Evolutionary conservation across 306 rosid genomes (phyloP).

Genomic region (Prunus davidiana): DNA sequence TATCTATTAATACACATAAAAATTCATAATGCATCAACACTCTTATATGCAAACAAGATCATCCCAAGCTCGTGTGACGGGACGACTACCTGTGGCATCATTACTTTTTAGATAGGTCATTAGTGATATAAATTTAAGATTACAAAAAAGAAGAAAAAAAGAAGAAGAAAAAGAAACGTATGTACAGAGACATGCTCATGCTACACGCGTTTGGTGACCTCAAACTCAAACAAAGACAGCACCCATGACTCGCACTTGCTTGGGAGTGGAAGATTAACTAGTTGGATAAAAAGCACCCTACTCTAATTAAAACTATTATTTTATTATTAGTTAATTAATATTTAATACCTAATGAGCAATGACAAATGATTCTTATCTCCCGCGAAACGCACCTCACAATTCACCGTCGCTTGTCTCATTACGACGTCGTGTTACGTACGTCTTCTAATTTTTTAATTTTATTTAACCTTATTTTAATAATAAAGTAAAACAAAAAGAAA

Average conservation of each 20-base stretch:
- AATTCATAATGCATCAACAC: no score
- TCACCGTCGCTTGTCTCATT: no score
- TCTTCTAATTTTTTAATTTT: no score
- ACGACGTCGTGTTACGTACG: not conserved
- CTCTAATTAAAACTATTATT: not conserved
- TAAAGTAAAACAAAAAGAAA: not conserved
- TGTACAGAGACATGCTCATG: not conserved
- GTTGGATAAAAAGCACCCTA: not conserved
- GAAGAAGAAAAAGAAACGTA: no score
- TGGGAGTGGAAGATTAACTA: not conserved
- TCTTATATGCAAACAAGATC: no score
- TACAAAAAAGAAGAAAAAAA: not conserved
- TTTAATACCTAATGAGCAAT: not conserved
- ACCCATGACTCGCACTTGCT: not conserved
- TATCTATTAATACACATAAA: no score
- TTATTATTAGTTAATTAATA: not conserved
- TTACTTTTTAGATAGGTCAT: not conserved
- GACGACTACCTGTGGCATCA: no score
- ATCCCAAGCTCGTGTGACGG: no score
- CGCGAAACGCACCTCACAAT: not conserved
- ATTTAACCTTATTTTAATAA: not conserved
- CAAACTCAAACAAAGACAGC: not conserved
- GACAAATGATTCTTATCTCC: not conserved
- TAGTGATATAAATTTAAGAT: not conserved
- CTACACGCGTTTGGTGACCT: slow-evolving; percentile 2